These are phyloP conservation scores for Inga laurina DNA, from an alignment of 306 rosid species.

Conservation along the genomic window DNA sequence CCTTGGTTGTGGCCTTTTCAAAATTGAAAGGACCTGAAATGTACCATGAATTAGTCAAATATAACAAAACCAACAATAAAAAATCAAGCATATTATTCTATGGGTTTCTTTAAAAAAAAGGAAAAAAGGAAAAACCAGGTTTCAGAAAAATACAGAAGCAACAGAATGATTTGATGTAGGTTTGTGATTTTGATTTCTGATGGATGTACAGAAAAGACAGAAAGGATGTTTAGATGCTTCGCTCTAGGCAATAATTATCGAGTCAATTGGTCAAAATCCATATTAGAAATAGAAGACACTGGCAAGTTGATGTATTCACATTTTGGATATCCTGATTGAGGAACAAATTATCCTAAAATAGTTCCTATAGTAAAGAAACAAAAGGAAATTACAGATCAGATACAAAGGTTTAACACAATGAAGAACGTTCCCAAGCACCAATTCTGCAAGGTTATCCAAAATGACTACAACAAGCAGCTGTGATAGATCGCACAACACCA, in stretches of 20 bases:
- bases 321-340: not conserved
- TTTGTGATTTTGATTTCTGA: not conserved
- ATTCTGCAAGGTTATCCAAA: not conserved
- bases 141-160: not conserved
- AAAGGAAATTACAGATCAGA: too few relatives aligned
- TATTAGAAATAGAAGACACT: not conserved
- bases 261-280: not conserved
- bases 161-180: not conserved
- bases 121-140: not conserved
- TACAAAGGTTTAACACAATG: too few relatives aligned
- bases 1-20: slow-evolving; percentile 56
- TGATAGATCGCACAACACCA: too few relatives aligned
- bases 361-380: too few relatives aligned
- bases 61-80: slow-evolving; percentile 1
- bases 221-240: not conserved
- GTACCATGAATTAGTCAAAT: slow-evolving; percentile 11
- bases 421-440: too few relatives aligned
- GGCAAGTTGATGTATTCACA: not conserved
- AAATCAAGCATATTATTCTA: not conserved
- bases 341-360: not conserved
- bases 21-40: slow-evolving; percentile 88
- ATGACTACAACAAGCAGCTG: too few relatives aligned
- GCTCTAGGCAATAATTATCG: not conserved
- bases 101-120: not conserved
- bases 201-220: not conserved